Evolutionary conservation across 2,329 filamentous ascomycete genomes (phyloP).

Genomic region (Myriosclerotinia duriaeana): DNA sequence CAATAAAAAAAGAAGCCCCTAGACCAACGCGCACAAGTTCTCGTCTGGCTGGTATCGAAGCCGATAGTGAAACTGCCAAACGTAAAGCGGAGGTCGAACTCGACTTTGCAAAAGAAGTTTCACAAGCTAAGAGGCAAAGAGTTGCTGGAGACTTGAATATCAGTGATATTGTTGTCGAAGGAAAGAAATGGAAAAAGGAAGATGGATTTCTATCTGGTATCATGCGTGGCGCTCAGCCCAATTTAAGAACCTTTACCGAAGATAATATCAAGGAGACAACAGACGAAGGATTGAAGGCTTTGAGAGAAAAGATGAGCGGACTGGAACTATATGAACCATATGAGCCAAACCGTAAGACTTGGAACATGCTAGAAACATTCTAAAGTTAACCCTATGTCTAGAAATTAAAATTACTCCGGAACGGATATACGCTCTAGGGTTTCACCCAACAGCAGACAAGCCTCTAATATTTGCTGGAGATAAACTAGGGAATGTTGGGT

Average conservation of each 20-base stretch:
- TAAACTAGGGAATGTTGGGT: constrained; percentile 85
- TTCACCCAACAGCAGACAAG: constrained; percentile 85
- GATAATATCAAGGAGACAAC: constrained; percentile 78
- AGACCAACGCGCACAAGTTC: constrained; percentile 59
- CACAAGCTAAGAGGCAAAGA: constrained; percentile 61
- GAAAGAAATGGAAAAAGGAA: constrained; percentile 70
- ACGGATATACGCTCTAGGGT: constrained; percentile 79
- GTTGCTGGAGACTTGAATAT: constrained; percentile 70
- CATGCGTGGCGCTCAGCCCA: constrained; percentile 70
- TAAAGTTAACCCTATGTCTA: constrained; percentile 40
- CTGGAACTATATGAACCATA: constrained; percentile 81
- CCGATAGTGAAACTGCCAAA: constrained; percentile 60
- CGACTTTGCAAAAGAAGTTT: constrained; percentile 55
- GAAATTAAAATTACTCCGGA: constrained; percentile 91
- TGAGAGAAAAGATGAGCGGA: constrained; percentile 74
- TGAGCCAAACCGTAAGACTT: constrained; percentile 67
- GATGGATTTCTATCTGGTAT: constrained; percentile 66
- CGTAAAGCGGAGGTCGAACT: constrained; percentile 67
- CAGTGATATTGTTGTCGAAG: constrained; percentile 75
- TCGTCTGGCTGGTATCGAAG: constrained; percentile 55
- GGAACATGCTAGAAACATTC: neutral
- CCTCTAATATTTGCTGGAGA: constrained; percentile 90
- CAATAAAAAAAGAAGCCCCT: constrained; percentile 49
- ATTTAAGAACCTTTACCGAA: constrained; percentile 81
- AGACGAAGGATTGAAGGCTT: constrained; percentile 69